phyloP scores from a whole-genome alignment of 805 yeast genomes.

The Wickerhamomyces chambardii region DNA sequence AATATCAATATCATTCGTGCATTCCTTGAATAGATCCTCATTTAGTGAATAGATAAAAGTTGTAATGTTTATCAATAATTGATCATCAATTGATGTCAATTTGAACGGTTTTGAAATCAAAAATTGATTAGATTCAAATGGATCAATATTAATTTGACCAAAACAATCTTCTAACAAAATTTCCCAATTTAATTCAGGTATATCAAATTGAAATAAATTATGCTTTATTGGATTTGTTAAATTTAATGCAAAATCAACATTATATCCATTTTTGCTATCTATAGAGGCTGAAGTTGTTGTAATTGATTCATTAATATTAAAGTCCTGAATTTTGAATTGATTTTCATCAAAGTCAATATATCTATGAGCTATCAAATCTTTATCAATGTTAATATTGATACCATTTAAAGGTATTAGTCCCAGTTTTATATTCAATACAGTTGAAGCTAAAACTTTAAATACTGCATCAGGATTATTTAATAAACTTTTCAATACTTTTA shows the following conservation, averaged over 20 bases:
- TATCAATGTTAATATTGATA: constrained; percentile 21
- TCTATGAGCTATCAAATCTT: constrained; percentile 17
- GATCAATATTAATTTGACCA: constrained; percentile 15
- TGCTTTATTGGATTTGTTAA: constrained; percentile 15
- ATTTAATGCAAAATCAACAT: constrained; percentile 11
- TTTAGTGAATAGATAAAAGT: constrained; percentile 4
- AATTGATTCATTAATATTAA: constrained; percentile 16
- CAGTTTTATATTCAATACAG: constrained; percentile 20
- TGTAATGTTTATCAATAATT: constrained; percentile 5
- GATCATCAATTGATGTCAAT: constrained; percentile 7
- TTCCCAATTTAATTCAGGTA: constrained; percentile 30
- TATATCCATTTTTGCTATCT: constrained; percentile 11
- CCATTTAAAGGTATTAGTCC: constrained; percentile 23
- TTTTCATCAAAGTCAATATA: constrained; percentile 12
- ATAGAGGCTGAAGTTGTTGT: no score
- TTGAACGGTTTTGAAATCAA: constrained; percentile 5
- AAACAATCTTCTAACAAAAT: constrained; percentile 27
- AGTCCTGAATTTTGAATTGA: constrained; percentile 15
- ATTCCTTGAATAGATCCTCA: constrained; percentile 1
- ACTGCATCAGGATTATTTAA: constrained; percentile 20
- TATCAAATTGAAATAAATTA: constrained; percentile 11
- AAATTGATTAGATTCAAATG: constrained; percentile 17
- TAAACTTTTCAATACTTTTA: constrained; percentile 23
- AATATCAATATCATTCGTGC: neutral
- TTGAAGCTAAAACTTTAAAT: constrained; percentile 24